A percentile compares a stretch with the other conserved stretches of the same genome.
Evolutionary conservation across 2,329 filamentous ascomycete genomes (phyloP).

Genomic region (Venturiaceae sp.): DNA sequence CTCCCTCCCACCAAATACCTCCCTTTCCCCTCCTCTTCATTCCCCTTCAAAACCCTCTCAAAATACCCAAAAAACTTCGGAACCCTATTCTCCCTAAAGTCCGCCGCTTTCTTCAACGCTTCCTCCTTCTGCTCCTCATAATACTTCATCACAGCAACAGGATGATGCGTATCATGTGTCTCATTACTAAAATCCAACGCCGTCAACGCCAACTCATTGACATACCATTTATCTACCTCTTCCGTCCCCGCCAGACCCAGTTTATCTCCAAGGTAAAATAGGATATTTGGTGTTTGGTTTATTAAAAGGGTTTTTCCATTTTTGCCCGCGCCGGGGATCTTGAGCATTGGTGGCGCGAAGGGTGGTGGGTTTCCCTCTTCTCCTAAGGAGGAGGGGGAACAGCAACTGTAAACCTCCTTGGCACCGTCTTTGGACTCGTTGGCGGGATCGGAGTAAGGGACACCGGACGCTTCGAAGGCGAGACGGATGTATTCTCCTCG

Average conservation of each 20-base stretch:
- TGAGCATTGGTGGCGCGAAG: slow-evolving; percentile 58
- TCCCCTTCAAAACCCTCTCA: slow-evolving; percentile 52
- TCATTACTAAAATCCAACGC: slow-evolving; percentile 65
- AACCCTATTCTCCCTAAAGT: slow-evolving; percentile 52
- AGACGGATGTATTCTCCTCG: slow-evolving; percentile 68
- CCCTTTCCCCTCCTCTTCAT: slow-evolving; percentile 45
- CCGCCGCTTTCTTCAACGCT: slow-evolving; percentile 44
- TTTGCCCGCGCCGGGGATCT: slow-evolving; percentile 34
- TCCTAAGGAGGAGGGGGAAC: slow-evolving; percentile 32
- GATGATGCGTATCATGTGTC: slow-evolving; percentile 68
- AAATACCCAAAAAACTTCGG: slow-evolving; percentile 68
- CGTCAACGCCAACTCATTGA: slow-evolving; percentile 58
- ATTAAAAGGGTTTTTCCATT: slow-evolving; percentile 50
- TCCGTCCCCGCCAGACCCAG: slow-evolving; percentile 47
- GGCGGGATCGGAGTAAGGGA: slow-evolving; percentile 54
- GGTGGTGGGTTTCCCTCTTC: slow-evolving; percentile 50
- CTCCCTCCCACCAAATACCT: slow-evolving; percentile 56
- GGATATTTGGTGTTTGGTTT: slow-evolving; percentile 62
- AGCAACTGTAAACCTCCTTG: slow-evolving; percentile 39
- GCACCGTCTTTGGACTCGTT: slow-evolving; percentile 42
- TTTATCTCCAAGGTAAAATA: slow-evolving; percentile 56
- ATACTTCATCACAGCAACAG: slow-evolving; percentile 47
- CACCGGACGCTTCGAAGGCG: slow-evolving; percentile 57
- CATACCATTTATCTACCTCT: slow-evolving; percentile 41
- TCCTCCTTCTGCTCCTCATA: slow-evolving; percentile 72